Conservation (phyloP, 75 land plant genomes). For the Isoetes taiwanensis region DNA sequence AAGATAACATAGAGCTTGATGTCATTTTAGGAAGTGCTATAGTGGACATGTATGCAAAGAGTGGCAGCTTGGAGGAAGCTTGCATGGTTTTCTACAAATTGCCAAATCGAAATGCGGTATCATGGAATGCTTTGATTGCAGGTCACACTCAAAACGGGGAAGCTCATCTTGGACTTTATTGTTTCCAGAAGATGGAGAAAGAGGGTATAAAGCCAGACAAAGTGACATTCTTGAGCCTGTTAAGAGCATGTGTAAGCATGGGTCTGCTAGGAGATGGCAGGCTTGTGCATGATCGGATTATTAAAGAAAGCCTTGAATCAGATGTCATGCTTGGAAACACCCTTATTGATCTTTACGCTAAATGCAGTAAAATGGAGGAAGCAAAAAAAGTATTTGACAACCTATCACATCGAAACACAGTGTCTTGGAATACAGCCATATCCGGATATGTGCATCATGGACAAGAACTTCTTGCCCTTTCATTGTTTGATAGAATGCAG, state of each 20-base stretch:
- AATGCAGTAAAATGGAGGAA: too few relatives aligned
- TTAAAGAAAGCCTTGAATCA: too few relatives aligned
- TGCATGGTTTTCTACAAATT: not conserved
- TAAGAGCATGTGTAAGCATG: not conserved
- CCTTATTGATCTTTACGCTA: too few relatives aligned
- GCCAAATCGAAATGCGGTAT: not conserved
- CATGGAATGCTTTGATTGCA: not conserved
- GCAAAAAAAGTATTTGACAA: too few relatives aligned
- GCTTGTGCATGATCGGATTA: too few relatives aligned
- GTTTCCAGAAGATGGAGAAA: not conserved
- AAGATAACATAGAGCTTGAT: too few relatives aligned
- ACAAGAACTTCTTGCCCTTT: not conserved
- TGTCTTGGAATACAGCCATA: not conserved
- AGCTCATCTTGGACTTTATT: not conserved
- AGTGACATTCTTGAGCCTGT: not conserved
- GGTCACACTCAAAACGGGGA: slow-evolving; percentile 1
- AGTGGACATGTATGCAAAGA: slow-evolving; percentile 4
- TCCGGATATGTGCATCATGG: not conserved
- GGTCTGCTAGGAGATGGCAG: too few relatives aligned
- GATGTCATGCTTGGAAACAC: too few relatives aligned
- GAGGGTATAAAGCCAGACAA: not conserved
- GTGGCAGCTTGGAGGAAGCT: not conserved
- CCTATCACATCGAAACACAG: not conserved
- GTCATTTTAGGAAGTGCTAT: too few relatives aligned
- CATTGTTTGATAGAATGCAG: not conserved